Evolutionary conservation across 257 asterid genomes (phyloP), one percentile per base, ranked within the genome.

Genomic region (Solanum dulcamara): DNA sequence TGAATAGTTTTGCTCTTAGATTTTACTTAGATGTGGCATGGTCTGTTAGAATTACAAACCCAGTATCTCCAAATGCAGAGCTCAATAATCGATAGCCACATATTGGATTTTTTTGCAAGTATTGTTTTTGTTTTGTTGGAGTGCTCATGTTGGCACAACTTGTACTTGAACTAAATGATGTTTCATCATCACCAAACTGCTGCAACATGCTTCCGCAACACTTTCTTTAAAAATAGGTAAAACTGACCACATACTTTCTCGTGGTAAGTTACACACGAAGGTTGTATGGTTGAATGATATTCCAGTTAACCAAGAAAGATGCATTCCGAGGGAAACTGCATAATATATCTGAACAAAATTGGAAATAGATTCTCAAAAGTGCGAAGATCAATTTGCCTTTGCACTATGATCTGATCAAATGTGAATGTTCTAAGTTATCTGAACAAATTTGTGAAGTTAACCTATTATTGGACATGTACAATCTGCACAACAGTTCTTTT

Each of bases 11-110:
- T 60, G 17, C 75, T 40, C 60, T 60, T 66, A 82, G 38, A 55
- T 38, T 57, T 40, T 38, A 1, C 32, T 64, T 64, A 42, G 88
- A 83, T 32, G 33, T 9, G 26, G 22, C 62, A 83, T 75, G 84
- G 80, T 85, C 92, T 90, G 66, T 87, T 84, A 84, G 83, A 86
- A 86, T 57, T 87, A 85, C 77, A 87, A 87, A 88, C 72, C 81
- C 80, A 81, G 51, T 89, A 85, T 53, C 85, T 80, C 81, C 75
- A 37, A 60, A 46, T 60, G 60, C 85, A 26, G 53, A 40, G 85
- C 50, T 82, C 75, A 82, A 82, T 82, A 60, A 82, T 40, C 13
- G 24, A 26, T 59, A 30, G 40, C 85, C 74, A 38, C 75, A 40
- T 10, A 8, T 22, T 60, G 55, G 71, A 60, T 59, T 44, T 57